Percentiles rank a stretch among this genome's conserved stretches.
Conservation (phyloP, 2,329 filamentous ascomycete genomes). For the Nigrospora sphaerica region DNA sequence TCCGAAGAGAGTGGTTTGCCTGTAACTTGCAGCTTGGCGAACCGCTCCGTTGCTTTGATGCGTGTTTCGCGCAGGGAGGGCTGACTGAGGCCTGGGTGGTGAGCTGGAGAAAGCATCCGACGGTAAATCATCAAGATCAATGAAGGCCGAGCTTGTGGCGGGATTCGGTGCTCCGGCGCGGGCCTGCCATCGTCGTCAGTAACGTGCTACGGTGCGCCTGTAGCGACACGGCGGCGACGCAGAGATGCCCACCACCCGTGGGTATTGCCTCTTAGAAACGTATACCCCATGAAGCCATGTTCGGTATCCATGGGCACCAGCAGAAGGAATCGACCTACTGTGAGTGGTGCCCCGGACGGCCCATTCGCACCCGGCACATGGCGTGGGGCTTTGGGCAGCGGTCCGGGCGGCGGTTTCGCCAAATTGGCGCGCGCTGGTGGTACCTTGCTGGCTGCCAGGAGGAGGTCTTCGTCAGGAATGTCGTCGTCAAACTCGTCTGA, state of each 20-base stretch:
- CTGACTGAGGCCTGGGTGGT: constrained; percentile 25
- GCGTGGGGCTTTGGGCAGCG: background rate
- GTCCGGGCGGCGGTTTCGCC: no score
- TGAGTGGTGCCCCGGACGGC: background rate
- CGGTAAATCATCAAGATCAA: constrained; percentile 48
- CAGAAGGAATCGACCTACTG: no score
- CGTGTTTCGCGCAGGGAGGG: constrained; percentile 18
- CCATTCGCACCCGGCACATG: background rate
- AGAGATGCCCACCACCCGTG: no score
- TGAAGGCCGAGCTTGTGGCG: constrained; percentile 9
- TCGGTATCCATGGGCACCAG: no score
- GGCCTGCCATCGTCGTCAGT: no score
- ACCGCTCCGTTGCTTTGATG: background rate
- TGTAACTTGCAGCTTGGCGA: constrained; percentile 7
- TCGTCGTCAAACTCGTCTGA: constrained; percentile 58
- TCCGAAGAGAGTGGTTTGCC: constrained; percentile 51
- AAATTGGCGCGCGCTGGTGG: constrained; percentile 1
- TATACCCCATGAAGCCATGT: no score
- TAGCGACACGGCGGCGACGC: no score
- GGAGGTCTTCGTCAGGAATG: constrained; percentile 59
- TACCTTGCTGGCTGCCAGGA: constrained; percentile 50
- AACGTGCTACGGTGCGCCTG: no score
- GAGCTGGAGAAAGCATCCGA: constrained; percentile 63
- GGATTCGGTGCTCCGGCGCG: background rate
- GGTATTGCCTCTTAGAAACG: no score